A percentile compares a stretch with the other conserved stretches of the same genome.
phyloP scores from a whole-genome alignment of 352 stramenopile genomes.

The Phytophthora aleatoria region DNA sequence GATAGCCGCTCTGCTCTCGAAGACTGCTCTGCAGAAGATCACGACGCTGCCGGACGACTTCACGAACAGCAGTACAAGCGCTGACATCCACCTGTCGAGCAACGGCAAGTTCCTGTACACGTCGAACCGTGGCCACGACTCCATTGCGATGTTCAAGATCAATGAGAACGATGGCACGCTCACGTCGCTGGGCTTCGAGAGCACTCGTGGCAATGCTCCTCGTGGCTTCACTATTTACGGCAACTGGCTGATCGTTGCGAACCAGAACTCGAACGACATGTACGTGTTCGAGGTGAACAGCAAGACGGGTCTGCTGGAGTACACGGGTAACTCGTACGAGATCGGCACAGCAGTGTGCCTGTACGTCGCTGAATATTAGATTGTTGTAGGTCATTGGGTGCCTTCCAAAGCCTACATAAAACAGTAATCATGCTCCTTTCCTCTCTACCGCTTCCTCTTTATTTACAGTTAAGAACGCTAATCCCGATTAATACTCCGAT shows the following conservation, averaged over 20 bases:
- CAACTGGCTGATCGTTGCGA: slow-evolving; percentile 59
- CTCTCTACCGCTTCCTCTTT: too few species aligned
- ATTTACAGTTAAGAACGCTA: too few species aligned
- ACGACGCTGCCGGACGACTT: slow-evolving; percentile 55
- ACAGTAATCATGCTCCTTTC: too few species aligned
- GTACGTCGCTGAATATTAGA: slow-evolving; percentile 31
- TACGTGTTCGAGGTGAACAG: slow-evolving; percentile 54
- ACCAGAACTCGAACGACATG: slow-evolving; percentile 68
- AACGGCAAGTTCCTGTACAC: slow-evolving; percentile 67
- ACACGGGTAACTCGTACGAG: slow-evolving; percentile 44
- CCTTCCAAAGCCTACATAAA: too few species aligned
- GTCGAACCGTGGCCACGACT: slow-evolving; percentile 70
- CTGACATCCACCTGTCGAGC: slow-evolving; percentile 60
- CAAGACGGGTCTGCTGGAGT: slow-evolving; percentile 47
- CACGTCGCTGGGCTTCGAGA: slow-evolving; percentile 42
- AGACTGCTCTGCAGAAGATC: slow-evolving; percentile 46
- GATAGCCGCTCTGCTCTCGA: slow-evolving; percentile 28
- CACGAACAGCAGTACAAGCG: slow-evolving; percentile 31
- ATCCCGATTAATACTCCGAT: too few species aligned
- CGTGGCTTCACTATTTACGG: slow-evolving; percentile 56
- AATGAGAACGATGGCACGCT: slow-evolving; percentile 36
- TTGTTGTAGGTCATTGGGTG: not conserved
- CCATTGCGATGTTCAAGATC: slow-evolving; percentile 63
- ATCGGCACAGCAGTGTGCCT: slow-evolving; percentile 53
- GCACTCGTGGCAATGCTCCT: slow-evolving; percentile 46